Base-by-base conservation (phyloP, 78 protist species). In the Carpediemonas membranifera region DNA sequence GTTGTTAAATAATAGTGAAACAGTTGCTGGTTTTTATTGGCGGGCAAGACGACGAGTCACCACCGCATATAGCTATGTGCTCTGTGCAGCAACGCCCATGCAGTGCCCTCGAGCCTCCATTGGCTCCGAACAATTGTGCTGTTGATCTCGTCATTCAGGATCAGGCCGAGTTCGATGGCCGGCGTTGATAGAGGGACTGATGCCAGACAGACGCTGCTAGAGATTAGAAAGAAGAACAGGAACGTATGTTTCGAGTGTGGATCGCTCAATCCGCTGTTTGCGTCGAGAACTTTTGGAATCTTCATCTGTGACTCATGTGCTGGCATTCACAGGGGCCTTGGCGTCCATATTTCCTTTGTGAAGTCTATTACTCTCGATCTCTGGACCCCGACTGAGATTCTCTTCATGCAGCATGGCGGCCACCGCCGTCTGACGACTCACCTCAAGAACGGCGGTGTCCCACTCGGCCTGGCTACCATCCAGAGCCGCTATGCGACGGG, bases 191-290 rank as follows among this genome's bases (percentile, higher is more conserved):
- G n/a, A n/a, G n/a, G n/a, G n/a, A n/a, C n/a, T n/a, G n/a, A n/a
- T n/a, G n/a, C n/a, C n/a, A n/a, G n/a, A n/a, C n/a, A n/a, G n/a
- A n/a, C n/a, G n/a, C n/a, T n/a, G n/a, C n/a, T n/a, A n/a, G n/a
- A n/a, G n/a, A n/a, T n/a, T n/a, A n/a, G n/a, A n/a, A n/a, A n/a
- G n/a, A n/a, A n/a, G n/a, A n/a, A n/a, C n/a, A n/a, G n/a, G n/a
- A n/a, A n/a, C n/a, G n/a, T n/a, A n/a, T n/a, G n/a, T n/a, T 80
- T 82, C 44, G 93, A 88, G 64, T 88, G 93, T 54, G 68, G 71
- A 30, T 52, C 87, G 13, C 82, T 81, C 63, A 73, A 74, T 53
- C 93, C 93, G 44, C 73, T 76, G 59, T 88, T 90, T 90, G 80
- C 84, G 2, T 79, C 87, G 5, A 80, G 82, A 27, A 71, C 79